Percentiles rank a stretch among this genome's conserved stretches.
phyloP scores from a whole-genome alignment of 1,284 basidiomycete genomes.

The Singerocomus inundabilis region DNA sequence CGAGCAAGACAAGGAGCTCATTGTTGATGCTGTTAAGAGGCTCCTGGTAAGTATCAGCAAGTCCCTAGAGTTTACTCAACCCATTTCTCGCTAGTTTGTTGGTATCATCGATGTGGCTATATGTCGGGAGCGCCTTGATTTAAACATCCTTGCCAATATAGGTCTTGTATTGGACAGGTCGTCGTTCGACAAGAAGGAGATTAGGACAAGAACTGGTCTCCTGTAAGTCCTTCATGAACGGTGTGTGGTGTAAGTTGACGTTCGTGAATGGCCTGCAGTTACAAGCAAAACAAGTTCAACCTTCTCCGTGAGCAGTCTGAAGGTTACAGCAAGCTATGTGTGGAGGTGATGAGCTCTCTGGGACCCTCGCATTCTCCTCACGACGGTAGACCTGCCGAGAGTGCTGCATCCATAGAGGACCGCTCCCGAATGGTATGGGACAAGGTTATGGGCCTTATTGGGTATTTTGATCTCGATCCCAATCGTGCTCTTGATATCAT shows the following conservation, averaged over 20 bases:
- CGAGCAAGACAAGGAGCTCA: slow-evolving; percentile 59
- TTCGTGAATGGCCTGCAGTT: slow-evolving; percentile 47
- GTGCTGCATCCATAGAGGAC: slow-evolving; percentile 52
- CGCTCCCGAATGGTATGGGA: slow-evolving; percentile 81
- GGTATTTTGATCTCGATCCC: slow-evolving; percentile 95
- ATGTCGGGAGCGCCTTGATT: slow-evolving; percentile 73
- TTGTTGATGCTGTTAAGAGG: slow-evolving; percentile 58
- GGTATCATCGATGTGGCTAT: slow-evolving; percentile 55
- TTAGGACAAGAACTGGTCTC: slow-evolving; percentile 71
- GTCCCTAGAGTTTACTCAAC: slow-evolving; percentile 1
- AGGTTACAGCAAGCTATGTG: slow-evolving; percentile 91
- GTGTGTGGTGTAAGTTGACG: slow-evolving; percentile 6
- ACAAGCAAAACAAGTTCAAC: slow-evolving; percentile 99
- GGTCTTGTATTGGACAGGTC: slow-evolving; percentile 64
- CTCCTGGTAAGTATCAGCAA: slow-evolving; percentile 55
- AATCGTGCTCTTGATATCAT: slow-evolving; percentile 93
- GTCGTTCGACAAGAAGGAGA: slow-evolving; percentile 70
- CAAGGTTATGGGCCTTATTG: slow-evolving; percentile 84
- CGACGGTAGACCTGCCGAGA: slow-evolving; percentile 62
- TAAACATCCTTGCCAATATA: slow-evolving; percentile 54
- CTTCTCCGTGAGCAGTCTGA: slow-evolving; percentile 96
- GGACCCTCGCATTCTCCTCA: slow-evolving; percentile 66
- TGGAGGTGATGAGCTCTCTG: slow-evolving; percentile 79
- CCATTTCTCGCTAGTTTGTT: slow-evolving; percentile 17
- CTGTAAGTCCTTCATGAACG: slow-evolving; percentile 54